Base-by-base conservation (phyloP, 768 basidiomycete genomes). In the Mycena galericulata region DNA sequence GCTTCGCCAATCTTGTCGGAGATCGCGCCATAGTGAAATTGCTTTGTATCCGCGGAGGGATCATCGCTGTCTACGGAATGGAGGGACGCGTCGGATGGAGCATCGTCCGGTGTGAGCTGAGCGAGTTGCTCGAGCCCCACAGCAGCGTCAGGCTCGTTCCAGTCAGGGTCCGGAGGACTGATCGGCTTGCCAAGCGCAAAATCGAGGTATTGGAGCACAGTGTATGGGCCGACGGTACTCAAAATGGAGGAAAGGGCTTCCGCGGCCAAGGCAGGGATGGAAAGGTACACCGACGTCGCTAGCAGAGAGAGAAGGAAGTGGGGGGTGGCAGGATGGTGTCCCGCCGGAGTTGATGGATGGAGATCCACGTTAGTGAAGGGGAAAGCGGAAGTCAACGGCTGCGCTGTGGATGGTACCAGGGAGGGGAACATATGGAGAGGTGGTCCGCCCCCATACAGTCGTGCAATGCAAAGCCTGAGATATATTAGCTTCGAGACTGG, bases 1-100 rank as follows among this genome's bases (percentile, higher is more conserved):
- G 94, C 92, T 79, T 97, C 95, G 15, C 96, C 96, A 62, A 98
- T 94, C 81, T 95, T 97, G 79, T 95, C 89, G 0, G 93, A 93
- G 12, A 96, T 84, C n/a, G 88, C 85, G n/a, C 96, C 96, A 74
- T 98, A 97, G 75, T 90, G 86, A 72, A 90, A 92, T 38, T 81
- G 81, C 2, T 86, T 84, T n/a, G n/a, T n/a, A n/a, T n/a, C n/a
- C 17, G 75, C 75, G 34, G 51, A 50, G 24, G 66, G 74, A 22
- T 76, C 62, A 20, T 57, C 62, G 24, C 46, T 67, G 38, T 59
- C 63, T n/a, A 58, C 47, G 15, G 66, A 72, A 64, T 30, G 66
- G 7, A 66, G 27, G 27, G 68, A 65, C 10, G 57, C 61, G 53
- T 24, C 60, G 40, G 66, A 70, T 17, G 65, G 43, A 24, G 55